Conservation (phyloP, 73 alveolate genomes). For the Paramecium sexaurelia region DNA sequence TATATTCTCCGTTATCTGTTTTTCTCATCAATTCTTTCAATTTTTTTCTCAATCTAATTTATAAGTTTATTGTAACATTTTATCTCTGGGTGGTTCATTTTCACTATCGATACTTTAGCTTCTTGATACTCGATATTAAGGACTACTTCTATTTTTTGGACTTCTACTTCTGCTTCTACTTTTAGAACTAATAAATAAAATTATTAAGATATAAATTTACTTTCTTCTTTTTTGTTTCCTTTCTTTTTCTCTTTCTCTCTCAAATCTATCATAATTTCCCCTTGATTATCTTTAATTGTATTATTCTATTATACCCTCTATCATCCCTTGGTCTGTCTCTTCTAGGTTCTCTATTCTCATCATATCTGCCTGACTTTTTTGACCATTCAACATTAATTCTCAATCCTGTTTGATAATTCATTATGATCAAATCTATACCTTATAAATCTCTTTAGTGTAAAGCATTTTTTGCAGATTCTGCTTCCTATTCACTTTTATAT, state of each 20-base stretch:
- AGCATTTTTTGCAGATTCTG: slow-evolving; percentile 49
- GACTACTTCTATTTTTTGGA: slow-evolving; percentile 56
- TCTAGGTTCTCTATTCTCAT: slow-evolving; percentile 49
- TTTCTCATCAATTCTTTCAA: slow-evolving; percentile 41
- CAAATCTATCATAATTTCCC: slow-evolving; percentile 15
- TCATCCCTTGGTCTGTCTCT: slow-evolving; percentile 6
- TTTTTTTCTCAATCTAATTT: slow-evolving; percentile 24
- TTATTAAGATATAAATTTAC: not conserved
- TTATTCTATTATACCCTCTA: not conserved
- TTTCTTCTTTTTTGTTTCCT: slow-evolving; percentile 12
- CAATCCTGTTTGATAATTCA: slow-evolving; percentile 9
- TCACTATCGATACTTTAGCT: slow-evolving; percentile 12
- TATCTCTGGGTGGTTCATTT: slow-evolving; percentile 46
- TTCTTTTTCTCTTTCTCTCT: slow-evolving; percentile 29
- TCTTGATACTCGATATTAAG: slow-evolving; percentile 9
- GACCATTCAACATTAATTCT: slow-evolving; percentile 58
- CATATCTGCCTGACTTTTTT: slow-evolving; percentile 46
- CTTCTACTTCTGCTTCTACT: slow-evolving; percentile 45
- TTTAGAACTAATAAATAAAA: not conserved
- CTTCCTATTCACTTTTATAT: slow-evolving; percentile 50
- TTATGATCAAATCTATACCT: not conserved
- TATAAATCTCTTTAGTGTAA: slow-evolving; percentile 48
- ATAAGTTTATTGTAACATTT: not conserved
- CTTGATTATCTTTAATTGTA: not conserved
- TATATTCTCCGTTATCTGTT: slow-evolving; percentile 28